These are phyloP conservation scores for Hygrophoropsis aurantiaca DNA, from an alignment of 768 basidiomycete genomes.

Conservation along the genomic window DNA sequence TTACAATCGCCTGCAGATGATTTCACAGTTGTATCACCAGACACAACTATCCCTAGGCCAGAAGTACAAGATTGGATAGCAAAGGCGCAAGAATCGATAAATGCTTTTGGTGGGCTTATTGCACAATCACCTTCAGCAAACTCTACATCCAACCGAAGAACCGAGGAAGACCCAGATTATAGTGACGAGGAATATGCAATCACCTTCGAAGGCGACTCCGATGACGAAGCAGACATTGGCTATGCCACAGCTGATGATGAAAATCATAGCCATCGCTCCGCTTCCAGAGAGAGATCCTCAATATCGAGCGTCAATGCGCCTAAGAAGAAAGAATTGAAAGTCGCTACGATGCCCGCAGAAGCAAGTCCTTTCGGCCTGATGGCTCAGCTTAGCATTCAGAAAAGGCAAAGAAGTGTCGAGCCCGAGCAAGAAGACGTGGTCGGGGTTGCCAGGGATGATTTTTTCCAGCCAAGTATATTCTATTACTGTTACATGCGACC, in stretches of 20 bases:
- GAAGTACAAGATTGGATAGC: slow-evolving; percentile 77
- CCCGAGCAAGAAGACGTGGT: slow-evolving; percentile 47
- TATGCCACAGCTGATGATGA: slow-evolving; percentile 22
- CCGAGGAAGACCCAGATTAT: slow-evolving; percentile 41
- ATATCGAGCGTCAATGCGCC: slow-evolving; percentile 26
- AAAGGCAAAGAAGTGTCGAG: slow-evolving; percentile 42
- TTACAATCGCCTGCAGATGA: slow-evolving; percentile 26
- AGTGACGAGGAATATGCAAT: slow-evolving; percentile 34
- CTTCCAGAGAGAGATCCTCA: slow-evolving; percentile 26
- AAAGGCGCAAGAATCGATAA: slow-evolving; percentile 66
- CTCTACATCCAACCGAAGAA: too few species aligned
- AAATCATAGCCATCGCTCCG: slow-evolving; percentile 5
- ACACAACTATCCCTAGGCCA: slow-evolving; percentile 39
- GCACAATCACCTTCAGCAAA: too few species aligned
- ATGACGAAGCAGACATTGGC: slow-evolving; percentile 37
- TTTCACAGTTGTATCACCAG: slow-evolving; percentile 18
- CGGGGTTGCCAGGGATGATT: slow-evolving; percentile 66
- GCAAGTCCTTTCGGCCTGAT: slow-evolving; percentile 77
- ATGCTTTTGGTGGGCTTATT: slow-evolving; percentile 67
- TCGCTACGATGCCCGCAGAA: slow-evolving; percentile 57
- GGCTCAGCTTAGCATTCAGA: slow-evolving; percentile 56
- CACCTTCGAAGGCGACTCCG: slow-evolving; percentile 38
- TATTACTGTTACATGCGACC: slow-evolving; percentile 1
- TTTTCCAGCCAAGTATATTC: slow-evolving; percentile 66
- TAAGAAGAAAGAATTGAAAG: slow-evolving; percentile 47